Percentiles rank a stretch among this genome's conserved stretches.
phyloP scores from a whole-genome alignment of 108 stramenopile genomes.

The Nitzschia putrida region DNA sequence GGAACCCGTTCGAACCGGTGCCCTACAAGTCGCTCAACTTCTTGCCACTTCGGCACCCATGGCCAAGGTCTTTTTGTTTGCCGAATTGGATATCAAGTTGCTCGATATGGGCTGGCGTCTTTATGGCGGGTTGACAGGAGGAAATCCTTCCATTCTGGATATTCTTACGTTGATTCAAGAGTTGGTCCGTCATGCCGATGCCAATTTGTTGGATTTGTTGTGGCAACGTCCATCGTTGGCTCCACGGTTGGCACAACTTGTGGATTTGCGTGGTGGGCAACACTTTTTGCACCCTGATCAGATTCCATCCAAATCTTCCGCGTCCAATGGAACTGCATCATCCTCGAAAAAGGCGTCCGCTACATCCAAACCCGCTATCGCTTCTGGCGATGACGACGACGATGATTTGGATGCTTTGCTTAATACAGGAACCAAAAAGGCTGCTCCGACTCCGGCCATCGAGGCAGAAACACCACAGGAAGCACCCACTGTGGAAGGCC shows the following conservation, averaged over 20 bases:
- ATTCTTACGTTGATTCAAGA: conserved; percentile 53
- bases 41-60: conserved; percentile 51
- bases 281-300: conserved; percentile 44
- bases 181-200: conserved; percentile 44
- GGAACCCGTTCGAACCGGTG: conserved; percentile 64
- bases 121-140: conserved; percentile 49
- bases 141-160: conserved; percentile 54
- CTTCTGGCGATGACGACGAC: conserved; percentile 29
- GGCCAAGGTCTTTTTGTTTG: conserved; percentile 72
- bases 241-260: conserved; percentile 53
- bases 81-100: conserved; percentile 57
- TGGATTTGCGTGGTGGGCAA: conserved; percentile 68
- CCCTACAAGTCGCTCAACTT: conserved; percentile 54
- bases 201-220: conserved; percentile 42
- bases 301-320: not conserved
- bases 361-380: not conserved
- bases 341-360: not conserved
- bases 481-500: not conserved
- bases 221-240: conserved; percentile 55
- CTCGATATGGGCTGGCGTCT: conserved; percentile 48
- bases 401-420: conserved; percentile 80
- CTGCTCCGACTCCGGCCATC: not conserved
- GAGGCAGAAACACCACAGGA: conserved; percentile 6
- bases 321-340: not conserved
- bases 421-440: conserved; percentile 13